Base-by-base conservation (phyloP, 1,139 yeast genomes). In the Saccharomyces hybrid region DNA sequence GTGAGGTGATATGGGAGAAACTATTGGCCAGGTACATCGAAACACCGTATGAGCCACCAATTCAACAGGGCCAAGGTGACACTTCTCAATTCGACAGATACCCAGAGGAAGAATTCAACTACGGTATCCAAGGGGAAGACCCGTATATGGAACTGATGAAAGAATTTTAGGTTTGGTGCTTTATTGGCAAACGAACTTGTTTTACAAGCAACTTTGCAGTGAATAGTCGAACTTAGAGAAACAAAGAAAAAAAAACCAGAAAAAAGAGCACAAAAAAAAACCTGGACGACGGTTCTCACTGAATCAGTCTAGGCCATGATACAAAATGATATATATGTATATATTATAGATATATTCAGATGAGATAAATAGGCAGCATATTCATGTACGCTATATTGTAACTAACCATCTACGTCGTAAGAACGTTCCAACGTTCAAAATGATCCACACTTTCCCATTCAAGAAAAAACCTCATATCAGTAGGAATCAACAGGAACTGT, bases 11-110 rank as follows among this genome's bases (percentile, higher is more conserved):
- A 47, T 93, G 99, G 99, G 97, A 91, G 61, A 84, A 91, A 67
- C 79, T 91, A 56, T 76, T 90, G 53, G 79, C 88, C 53, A 82
- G 93, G 68, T 95, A 88, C 65, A 93, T 93, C 57, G 99, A 93
- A 69, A 93, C 98, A 5, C 99, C 99, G 2, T 93, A 93, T 70
- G 98, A 93, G 72, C 99, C 99, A 30, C 98, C 98, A n/a, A 88
- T 93, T 63, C 89, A 91, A 54, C 83, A 93, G 27, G 97, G 97
- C 26, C 96, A 90, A 41, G 98, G 98, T 58, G 99, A 93, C 69
- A 84, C 97, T 2, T 86, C 96, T 11, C 86, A 88, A 69, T 93
- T 89, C 69, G 98, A 93, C 70, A 80, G 90, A 61, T 93, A 93
- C 65, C 97, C 97, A 0, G 99, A 93, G 70, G 98, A 89, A 64